Evolutionary conservation across 257 asterid genomes (phyloP).

Genomic region (Salvia miltiorrhiza): DNA sequence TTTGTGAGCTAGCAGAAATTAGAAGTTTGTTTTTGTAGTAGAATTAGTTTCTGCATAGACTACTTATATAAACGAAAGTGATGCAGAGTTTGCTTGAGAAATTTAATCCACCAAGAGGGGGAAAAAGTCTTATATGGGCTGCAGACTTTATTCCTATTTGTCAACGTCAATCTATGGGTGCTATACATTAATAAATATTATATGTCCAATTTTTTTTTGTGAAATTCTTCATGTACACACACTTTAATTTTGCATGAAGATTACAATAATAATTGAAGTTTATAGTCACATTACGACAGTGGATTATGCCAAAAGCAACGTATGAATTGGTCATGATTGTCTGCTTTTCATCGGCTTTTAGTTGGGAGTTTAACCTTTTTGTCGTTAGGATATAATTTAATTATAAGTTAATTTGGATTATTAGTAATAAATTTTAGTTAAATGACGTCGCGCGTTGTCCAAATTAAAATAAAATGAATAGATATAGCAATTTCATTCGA

Average conservation of each 20-base stretch:
- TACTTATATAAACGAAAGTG: not conserved
- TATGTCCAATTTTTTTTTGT: not conserved
- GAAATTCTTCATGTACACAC: not conserved
- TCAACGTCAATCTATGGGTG: conserved; percentile 5
- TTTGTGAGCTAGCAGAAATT: not conserved
- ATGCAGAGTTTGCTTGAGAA: not conserved
- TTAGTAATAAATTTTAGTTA: too few species aligned
- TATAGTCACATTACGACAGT: not conserved
- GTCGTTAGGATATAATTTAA: too few species aligned
- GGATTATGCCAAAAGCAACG: not conserved
- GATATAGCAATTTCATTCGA: too few species aligned
- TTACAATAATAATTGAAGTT: not conserved
- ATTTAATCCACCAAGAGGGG: not conserved
- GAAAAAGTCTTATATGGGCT: not conserved
- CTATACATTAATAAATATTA: not conserved
- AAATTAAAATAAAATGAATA: too few species aligned
- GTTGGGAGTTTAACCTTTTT: too few species aligned
- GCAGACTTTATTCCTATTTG: not conserved
- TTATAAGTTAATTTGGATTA: too few species aligned
- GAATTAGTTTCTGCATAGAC: not conserved
- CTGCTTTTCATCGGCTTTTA: not conserved
- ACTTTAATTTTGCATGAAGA: not conserved
- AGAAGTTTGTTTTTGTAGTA: not conserved
- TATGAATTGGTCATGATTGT: conserved; percentile 1
- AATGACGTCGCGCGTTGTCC: too few species aligned